Evolutionary conservation across 73 alveolate species (phyloP).

Genomic region (Symbiodinium natans): DNA sequence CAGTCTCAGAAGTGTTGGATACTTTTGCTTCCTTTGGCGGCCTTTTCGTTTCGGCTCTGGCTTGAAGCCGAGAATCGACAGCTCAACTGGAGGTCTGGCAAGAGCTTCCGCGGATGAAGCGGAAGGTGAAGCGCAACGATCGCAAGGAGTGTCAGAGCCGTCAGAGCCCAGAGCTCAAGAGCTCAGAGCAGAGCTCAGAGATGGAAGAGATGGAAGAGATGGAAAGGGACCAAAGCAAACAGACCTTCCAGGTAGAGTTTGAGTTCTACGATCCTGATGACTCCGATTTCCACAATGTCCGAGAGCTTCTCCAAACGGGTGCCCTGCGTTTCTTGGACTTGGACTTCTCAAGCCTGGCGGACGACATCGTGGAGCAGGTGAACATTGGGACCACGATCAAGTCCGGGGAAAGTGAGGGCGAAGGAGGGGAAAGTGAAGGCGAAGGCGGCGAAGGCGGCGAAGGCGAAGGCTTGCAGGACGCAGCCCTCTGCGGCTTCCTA

Average conservation of each 20-base stretch:
- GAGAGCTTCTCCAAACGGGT: constrained; percentile 65
- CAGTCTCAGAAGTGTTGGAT: no score
- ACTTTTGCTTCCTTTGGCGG: no score
- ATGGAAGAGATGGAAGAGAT: not conserved
- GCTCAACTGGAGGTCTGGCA: no score
- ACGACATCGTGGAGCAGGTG: constrained; percentile 61
- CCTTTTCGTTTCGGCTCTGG: no score
- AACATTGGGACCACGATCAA: constrained; percentile 65
- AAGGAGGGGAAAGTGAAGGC: not conserved
- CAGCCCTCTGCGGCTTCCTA: constrained; percentile 68
- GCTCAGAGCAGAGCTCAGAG: not conserved
- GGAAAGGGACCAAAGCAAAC: not conserved
- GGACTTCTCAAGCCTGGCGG: constrained; percentile 57
- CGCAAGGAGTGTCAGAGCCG: no score
- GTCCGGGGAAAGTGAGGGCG: not conserved
- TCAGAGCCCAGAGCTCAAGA: no score
- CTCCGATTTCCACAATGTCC: constrained; percentile 49
- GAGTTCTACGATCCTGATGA: constrained; percentile 83
- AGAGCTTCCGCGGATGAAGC: not conserved
- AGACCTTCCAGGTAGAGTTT: constrained; percentile 46
- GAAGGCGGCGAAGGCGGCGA: not conserved
- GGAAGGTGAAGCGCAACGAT: no score
- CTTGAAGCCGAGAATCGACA: no score
- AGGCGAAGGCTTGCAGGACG: not conserved
- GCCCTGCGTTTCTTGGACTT: not conserved